Base-by-base conservation (phyloP, 1,284 basidiomycete species). In the Pseudozyma thailandica region DNA sequence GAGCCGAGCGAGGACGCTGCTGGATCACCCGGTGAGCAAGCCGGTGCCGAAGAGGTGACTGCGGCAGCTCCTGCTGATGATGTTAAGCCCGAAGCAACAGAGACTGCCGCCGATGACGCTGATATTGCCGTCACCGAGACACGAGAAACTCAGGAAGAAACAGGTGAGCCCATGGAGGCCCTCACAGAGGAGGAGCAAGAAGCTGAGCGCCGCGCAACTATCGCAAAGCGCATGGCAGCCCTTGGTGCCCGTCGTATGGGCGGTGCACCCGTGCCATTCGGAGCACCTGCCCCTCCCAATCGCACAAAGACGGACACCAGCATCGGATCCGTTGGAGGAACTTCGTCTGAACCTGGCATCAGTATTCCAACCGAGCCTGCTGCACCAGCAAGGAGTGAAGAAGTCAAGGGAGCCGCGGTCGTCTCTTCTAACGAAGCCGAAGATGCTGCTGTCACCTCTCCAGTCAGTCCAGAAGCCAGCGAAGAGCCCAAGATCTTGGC, bases 181-280 rank as follows among this genome's bases (percentile, higher is more conserved):
- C 18, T 56, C 25, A 60, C 57, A 1, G 71, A 74, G 43, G 73
- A 74, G 27, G 71, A 79, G 37, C 71, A 81, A 16, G 78, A 81
- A 26, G 63, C 70, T 15, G 69, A 60, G 30, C 61, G 80, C 23
- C 69, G 78, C 15, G 77, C 74, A 1, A 61, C 75, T 2, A 74
- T 82, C 27, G 73, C 80, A 6, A 72, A 65, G 41, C 72, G 80
- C 6, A 81, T 82, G 80, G 80, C 80, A 16, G 72, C 72, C 7
- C 55, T 82, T 6, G 81, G 81, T 12, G 81, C 78, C 15, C 69
- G 74, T 27, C 62, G 78, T 15, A 74, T 81, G 70, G 79, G 77
- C 21, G 69, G 70, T 21, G 70, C 43, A 20, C 56, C 64, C 6
- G n/a, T 42, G 23, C 58, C 59, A 1, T 72, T 68, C 23, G 70